These are phyloP conservation scores for Sporothrix protearum DNA, from an alignment of 2,329 filamentous ascomycete species.

Conservation along the genomic window DNA sequence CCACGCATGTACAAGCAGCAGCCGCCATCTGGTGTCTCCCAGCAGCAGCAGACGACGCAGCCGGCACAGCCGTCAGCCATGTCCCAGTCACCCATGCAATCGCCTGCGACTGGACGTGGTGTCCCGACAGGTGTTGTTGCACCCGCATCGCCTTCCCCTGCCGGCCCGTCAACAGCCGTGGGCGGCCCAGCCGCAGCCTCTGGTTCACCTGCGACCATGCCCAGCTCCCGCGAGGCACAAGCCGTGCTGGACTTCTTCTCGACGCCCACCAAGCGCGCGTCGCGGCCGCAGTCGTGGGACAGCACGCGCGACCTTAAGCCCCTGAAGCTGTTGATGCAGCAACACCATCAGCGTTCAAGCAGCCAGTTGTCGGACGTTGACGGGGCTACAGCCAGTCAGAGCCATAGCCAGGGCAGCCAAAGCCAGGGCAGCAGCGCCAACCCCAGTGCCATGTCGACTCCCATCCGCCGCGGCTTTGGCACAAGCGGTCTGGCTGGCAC, in stretches of 20 bases:
- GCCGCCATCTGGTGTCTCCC: background rate
- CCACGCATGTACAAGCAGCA: constrained; percentile 5
- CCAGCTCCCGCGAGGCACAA: background rate
- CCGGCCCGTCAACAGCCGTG: background rate
- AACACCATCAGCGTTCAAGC: constrained; percentile 47
- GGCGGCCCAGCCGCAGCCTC: background rate
- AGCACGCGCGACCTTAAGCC: constrained; percentile 70
- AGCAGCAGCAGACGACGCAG: background rate
- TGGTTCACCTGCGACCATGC: background rate
- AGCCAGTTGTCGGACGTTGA: constrained; percentile 30
- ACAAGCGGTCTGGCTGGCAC: constrained; percentile 14
- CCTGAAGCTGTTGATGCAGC: constrained; percentile 65
- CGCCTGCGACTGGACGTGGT: background rate
- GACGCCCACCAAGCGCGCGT: constrained; percentile 38
- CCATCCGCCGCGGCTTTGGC: constrained; percentile 22
- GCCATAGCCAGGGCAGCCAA: background rate
- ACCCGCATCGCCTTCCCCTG: background rate
- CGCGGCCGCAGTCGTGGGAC: constrained; percentile 60
- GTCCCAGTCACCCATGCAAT: background rate
- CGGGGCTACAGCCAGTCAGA: background rate
- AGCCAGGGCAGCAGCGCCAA: background rate
- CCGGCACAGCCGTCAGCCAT: constrained; percentile 3
- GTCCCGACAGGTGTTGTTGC: background rate
- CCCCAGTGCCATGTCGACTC: constrained; percentile 6
- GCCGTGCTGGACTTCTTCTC: constrained; percentile 21